Conservation (phyloP, 108 stramenopile genomes). For the Nitzschia sp. region DNA sequence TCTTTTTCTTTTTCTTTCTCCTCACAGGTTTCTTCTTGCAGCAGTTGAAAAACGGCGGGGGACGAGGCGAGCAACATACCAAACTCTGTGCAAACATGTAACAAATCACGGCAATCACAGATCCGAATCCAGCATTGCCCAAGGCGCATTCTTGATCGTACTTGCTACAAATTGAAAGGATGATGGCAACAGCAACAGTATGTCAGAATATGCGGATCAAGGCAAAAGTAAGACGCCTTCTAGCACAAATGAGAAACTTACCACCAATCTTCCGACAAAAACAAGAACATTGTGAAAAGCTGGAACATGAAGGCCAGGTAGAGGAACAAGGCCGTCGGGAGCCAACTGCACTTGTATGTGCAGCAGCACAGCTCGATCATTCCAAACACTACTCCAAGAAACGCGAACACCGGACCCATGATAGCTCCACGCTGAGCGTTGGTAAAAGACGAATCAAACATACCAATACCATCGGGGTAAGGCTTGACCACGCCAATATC, state of each 20-base stretch:
- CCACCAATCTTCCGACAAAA: slow-evolving; percentile 45
- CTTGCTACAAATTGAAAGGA: slow-evolving; percentile 12
- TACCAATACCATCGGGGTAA: slow-evolving; percentile 20
- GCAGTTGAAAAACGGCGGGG: slow-evolving; percentile 27
- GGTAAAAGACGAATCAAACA: slow-evolving; percentile 28
- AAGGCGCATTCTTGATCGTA: slow-evolving; percentile 41
- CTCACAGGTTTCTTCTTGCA: slow-evolving; percentile 10
- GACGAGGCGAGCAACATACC: slow-evolving; percentile 38
- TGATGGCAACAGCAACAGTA: neutral
- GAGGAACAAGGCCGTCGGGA: slow-evolving; percentile 37
- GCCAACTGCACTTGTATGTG: slow-evolving; percentile 46
- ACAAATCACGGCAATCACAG: slow-evolving; percentile 30
- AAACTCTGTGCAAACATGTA: slow-evolving; percentile 36
- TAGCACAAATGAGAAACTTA: slow-evolving; percentile 10
- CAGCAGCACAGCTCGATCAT: slow-evolving; percentile 31
- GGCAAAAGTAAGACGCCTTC: neutral
- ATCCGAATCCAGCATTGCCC: slow-evolving; percentile 27
- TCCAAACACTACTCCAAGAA: slow-evolving; percentile 24
- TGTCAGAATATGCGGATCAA: neutral
- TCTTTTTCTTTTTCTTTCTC: slow-evolving; percentile 31
- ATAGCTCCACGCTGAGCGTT: slow-evolving; percentile 36
- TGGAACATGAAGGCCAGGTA: slow-evolving; percentile 45
- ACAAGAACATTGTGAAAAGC: slow-evolving; percentile 35
- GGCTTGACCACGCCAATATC: slow-evolving; percentile 19
- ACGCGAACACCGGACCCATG: slow-evolving; percentile 31